These are phyloP conservation scores for Abrus precatorius DNA, from an alignment of 306 rosid genomes.

Conservation along the genomic window DNA sequence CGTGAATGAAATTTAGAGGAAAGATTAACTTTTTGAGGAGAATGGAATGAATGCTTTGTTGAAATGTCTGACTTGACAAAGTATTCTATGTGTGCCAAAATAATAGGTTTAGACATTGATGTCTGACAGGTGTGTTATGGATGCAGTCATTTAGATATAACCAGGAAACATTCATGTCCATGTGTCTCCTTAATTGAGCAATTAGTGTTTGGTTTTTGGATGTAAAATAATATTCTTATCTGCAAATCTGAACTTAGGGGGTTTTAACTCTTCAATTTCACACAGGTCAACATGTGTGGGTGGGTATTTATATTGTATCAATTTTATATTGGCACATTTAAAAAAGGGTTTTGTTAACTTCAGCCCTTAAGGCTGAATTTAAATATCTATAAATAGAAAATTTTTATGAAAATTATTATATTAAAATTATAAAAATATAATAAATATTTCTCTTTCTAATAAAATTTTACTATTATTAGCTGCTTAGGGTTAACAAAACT, in stretches of 20 bases:
- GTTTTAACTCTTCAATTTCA: conserved; percentile 1
- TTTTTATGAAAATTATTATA: too few relatives aligned
- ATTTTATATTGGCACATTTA: too few relatives aligned
- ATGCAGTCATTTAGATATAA: background rate
- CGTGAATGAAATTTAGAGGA: background rate
- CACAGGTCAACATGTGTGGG: background rate
- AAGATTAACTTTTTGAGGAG: background rate
- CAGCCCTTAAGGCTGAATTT: too few relatives aligned
- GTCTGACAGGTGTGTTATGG: background rate
- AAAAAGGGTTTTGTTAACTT: too few relatives aligned
- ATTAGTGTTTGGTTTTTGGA: background rate
- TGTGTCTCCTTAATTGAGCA: background rate
- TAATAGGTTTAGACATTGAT: background rate
- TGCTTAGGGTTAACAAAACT: too few relatives aligned
- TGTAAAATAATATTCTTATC: background rate
- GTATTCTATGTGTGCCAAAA: background rate
- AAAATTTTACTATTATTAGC: too few relatives aligned
- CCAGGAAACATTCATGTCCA: background rate
- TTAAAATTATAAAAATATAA: too few relatives aligned
- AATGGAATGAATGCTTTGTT: background rate
- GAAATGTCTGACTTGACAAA: conserved; percentile 10
- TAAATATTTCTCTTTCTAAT: too few relatives aligned
- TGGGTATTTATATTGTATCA: background rate
- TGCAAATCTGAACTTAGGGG: background rate
- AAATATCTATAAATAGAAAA: too few relatives aligned